A percentile compares a stretch with the other conserved stretches of the same genome.
These are phyloP conservation scores for Diospyros kaki DNA, from an alignment of 148 eudicot genomes.

Conservation along the genomic window DNA sequence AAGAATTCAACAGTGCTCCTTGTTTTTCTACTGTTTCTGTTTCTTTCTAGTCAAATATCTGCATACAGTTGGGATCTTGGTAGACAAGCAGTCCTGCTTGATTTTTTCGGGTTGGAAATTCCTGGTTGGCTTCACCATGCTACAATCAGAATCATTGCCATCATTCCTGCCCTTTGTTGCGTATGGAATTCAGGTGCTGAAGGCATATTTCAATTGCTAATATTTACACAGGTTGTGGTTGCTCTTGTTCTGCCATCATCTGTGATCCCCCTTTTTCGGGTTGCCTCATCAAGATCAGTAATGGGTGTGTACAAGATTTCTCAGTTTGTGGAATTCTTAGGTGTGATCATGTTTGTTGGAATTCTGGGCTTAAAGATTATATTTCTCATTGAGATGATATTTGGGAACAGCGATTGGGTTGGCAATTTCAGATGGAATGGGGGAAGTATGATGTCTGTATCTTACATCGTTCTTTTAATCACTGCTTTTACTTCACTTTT, in stretches of 20 bases:
- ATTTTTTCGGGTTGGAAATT: slow-evolving; percentile 65
- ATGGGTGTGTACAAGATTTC: slow-evolving; percentile 80
- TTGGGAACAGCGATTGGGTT: slow-evolving; percentile 87
- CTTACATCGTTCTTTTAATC: slow-evolving; percentile 57
- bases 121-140: slow-evolving; percentile 94
- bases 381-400: slow-evolving; percentile 79
- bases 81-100: slow-evolving; percentile 57
- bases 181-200: slow-evolving; percentile 82
- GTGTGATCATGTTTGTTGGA: slow-evolving; percentile 57
- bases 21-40: slow-evolving; percentile 49
- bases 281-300: slow-evolving; percentile 69
- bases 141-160: slow-evolving; percentile 66
- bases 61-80: slow-evolving; percentile 68
- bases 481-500: slow-evolving; percentile 46
- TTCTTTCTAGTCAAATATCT: slow-evolving; percentile 71
- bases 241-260: slow-evolving; percentile 87
- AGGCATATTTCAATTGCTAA: slow-evolving; percentile 75
- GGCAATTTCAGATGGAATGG: slow-evolving; percentile 65
- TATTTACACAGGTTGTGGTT: slow-evolving; percentile 73
- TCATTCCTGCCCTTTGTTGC: slow-evolving; percentile 66
- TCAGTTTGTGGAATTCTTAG: slow-evolving; percentile 61
- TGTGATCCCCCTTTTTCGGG: slow-evolving; percentile 80
- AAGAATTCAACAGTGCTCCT: slow-evolving; percentile 52
- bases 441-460: slow-evolving; percentile 41
- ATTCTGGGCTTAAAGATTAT: slow-evolving; percentile 66